Percentiles rank a stretch among this genome's conserved stretches.
These are phyloP conservation scores for Amaranthus hypochondriacus DNA, from an alignment of 148 eudicot genomes.

Conservation along the genomic window DNA sequence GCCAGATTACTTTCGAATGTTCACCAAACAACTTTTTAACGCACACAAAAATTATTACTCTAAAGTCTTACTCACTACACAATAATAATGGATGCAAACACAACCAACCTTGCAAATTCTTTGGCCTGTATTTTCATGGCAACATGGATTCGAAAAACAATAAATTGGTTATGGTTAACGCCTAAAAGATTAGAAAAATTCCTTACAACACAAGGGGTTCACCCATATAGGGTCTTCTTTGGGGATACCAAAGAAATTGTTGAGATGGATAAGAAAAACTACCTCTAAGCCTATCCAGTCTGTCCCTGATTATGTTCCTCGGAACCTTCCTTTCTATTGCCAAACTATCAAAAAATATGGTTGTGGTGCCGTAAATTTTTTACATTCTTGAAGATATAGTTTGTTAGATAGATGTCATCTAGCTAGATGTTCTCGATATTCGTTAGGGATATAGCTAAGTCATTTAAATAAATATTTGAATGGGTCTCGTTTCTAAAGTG, in stretches of 20 bases:
- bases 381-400: too few species aligned
- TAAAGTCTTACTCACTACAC: too few species aligned
- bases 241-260: constrained; percentile 33
- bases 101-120: background rate
- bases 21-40: too few species aligned
- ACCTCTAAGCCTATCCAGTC: constrained; percentile 18
- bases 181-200: constrained; percentile 37
- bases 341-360: constrained; percentile 22
- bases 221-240: constrained; percentile 29
- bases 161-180: constrained; percentile 44
- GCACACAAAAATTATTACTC: too few species aligned
- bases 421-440: too few species aligned
- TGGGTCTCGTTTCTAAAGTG: too few species aligned
- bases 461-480: too few species aligned
- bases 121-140: background rate
- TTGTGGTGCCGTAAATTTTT: background rate
- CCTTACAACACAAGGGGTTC: constrained; percentile 41
- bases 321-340: constrained; percentile 17
- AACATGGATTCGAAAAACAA: constrained; percentile 11
- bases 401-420: too few species aligned
- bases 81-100: background rate
- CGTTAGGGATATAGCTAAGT: too few species aligned
- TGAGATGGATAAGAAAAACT: constrained; percentile 16
- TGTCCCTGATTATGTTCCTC: constrained; percentile 13
- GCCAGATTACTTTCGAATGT: too few species aligned